Evolutionary conservation across 345 rosid species (phyloP).

Genomic region (Sonneratia caseolaris): DNA sequence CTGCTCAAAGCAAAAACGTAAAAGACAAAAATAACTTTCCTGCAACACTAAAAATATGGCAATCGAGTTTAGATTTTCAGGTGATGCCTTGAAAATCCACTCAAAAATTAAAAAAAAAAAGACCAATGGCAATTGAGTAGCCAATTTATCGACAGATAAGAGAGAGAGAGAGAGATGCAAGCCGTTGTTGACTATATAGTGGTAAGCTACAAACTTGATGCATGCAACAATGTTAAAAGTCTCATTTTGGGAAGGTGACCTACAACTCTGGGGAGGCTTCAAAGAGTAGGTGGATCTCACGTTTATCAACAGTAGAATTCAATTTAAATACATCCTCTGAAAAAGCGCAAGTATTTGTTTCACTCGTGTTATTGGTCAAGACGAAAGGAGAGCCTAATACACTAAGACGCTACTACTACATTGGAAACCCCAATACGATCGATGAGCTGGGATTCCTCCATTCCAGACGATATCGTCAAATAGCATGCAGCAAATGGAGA

Average conservation of each 20-base stretch:
- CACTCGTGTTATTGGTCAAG: too few species aligned
- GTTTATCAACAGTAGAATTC: not conserved
- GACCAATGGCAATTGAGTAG: not conserved
- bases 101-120: not conserved
- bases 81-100: not conserved
- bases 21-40: not conserved
- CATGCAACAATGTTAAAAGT: not conserved
- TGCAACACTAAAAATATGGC: not conserved
- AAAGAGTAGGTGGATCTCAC: not conserved
- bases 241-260: not conserved
- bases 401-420: too few species aligned
- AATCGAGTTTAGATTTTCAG: too few species aligned
- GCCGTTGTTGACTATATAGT: too few species aligned
- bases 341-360: not conserved
- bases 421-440: too few species aligned
- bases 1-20: not conserved
- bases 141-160: not conserved
- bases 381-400: not conserved
- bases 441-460: too few species aligned
- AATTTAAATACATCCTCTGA: too few species aligned
- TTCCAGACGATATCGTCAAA: too few species aligned
- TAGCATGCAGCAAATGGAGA: not conserved
- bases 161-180: not conserved
- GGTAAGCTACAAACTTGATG: not conserved
- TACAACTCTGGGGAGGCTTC: too few species aligned